phyloP scores from a whole-genome alignment of 208 protist genomes.

The Trypanosoma melophagium region DNA sequence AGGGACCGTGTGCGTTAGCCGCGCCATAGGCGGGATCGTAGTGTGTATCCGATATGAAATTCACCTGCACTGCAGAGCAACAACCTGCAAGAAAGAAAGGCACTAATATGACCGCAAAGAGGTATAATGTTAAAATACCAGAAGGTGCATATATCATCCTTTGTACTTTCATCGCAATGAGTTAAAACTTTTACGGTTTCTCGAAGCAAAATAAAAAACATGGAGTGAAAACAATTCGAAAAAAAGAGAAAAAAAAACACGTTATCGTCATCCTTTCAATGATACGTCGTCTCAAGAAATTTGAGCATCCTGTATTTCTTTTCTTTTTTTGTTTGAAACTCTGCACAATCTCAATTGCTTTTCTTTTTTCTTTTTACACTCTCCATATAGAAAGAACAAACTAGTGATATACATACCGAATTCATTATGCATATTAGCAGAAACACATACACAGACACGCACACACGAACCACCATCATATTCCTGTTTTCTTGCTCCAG shows the following conservation, averaged over 20 bases:
- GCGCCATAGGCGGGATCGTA: conserved; percentile 73
- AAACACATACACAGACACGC: conserved; percentile 3
- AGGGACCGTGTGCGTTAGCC: conserved; percentile 34
- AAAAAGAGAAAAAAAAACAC: too few species aligned
- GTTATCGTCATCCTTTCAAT: too few species aligned
- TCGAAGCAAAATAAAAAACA: too few species aligned
- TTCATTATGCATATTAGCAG: neutral
- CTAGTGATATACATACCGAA: too few species aligned
- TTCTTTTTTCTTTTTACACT: too few species aligned
- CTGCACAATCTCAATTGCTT: too few species aligned
- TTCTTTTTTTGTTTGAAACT: too few species aligned
- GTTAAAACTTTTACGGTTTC: neutral
- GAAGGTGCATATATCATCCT: neutral
- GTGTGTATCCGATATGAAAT: conserved; percentile 78
- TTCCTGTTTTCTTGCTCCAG: neutral
- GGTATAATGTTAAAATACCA: conserved; percentile 1
- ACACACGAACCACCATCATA: neutral
- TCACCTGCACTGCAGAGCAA: conserved; percentile 29
- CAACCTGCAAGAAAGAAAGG: conserved; percentile 6
- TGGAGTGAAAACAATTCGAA: too few species aligned
- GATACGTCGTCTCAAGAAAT: too few species aligned
- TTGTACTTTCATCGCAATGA: neutral
- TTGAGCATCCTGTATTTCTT: too few species aligned
- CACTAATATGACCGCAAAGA: neutral
- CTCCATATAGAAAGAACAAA: too few species aligned